Base-by-base conservation (phyloP, 108 stramenopile genomes). In the Seminavis robusta region DNA sequence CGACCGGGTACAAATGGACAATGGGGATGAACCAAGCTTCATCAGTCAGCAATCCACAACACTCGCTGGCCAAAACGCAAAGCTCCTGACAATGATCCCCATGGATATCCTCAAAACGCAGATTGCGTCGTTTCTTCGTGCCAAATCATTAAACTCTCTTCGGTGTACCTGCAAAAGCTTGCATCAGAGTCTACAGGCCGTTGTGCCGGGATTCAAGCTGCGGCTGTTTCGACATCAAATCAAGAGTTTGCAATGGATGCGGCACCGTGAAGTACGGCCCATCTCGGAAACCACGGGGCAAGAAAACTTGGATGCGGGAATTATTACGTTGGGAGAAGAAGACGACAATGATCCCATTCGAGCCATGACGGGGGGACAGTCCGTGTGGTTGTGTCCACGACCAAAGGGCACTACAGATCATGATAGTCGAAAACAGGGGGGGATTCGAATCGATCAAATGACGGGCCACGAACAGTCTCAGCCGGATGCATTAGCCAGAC, bases 201-300 rank as follows among this genome's bases (percentile, higher is more conserved):
- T 84, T 6, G 84, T 88, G 21, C 92, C 92, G 0, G 88, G 88
- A 6, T 60, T 94, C 1, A 67, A 63, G 19, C 54, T 90, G 50
- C 52, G 59, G 24, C 52, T 94, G 19, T 90, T 75, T 56, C 59
- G 52, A 1, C 88, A 94, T 65, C 92, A 94, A 69, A 60, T 88
- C 26, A 60, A 65, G 8, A 80, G 80, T 24, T 56, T 88, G 50
- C 53, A 71, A 24, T 94, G 92, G 92, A 90, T 90, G 88, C 53
- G 80, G 42, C 36, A 48, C 38, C 70, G 88, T 9, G 92, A 94
- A 55, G 55, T 53, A 1, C 50, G 45, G 3, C 52, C 48, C 31
- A 41, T 72, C 19, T 73, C 61, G 27, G 79, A 81, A 52, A 53
- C 4, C n/a, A 32, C 27, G 13, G 71, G 46, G 28, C 16, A 8